Evolutionary conservation across 331 rosid genomes (phyloP).

Genomic region (Malus hybrid): DNA sequence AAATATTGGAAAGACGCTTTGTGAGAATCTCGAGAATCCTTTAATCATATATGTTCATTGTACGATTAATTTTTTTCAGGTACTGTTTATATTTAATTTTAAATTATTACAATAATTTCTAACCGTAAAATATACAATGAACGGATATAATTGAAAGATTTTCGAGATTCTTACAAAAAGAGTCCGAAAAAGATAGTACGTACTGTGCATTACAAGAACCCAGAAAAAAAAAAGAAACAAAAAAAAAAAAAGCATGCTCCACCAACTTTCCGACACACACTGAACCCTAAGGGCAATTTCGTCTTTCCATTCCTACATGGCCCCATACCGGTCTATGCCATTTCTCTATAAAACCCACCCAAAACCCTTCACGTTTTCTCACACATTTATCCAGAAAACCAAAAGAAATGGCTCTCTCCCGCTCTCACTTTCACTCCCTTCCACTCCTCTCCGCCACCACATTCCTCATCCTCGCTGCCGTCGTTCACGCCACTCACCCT

Average conservation of each 20-base stretch:
- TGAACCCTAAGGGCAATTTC: not conserved
- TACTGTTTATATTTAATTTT: too few relatives aligned
- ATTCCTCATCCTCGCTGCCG: conserved; percentile 19
- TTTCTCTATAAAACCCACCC: conserved; percentile 7
- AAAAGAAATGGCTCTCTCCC: not conserved
- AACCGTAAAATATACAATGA: rapidly evolving
- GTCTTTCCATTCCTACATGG: not conserved
- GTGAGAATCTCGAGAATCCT: rapidly evolving
- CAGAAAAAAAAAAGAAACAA: too few relatives aligned
- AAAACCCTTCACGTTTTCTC: not conserved
- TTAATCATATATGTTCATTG: rapidly evolving
- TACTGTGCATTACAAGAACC: not conserved
- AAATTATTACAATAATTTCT: too few relatives aligned
- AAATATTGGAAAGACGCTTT: too few relatives aligned
- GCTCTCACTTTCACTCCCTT: conserved; percentile 12
- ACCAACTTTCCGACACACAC: not conserved
- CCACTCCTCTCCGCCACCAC: not conserved
- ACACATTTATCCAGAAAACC: not conserved
- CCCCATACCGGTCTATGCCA: not conserved
- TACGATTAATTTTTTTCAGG: rapidly evolving
- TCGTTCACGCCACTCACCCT: conserved; percentile 12
- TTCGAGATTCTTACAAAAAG: rapidly evolving
- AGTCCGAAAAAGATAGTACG: not conserved
- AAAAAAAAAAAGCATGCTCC: not conserved
- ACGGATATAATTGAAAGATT: rapidly evolving